phyloP scores from a whole-genome alignment of 352 stramenopile species.

The Globisporangium echinulatum region DNA sequence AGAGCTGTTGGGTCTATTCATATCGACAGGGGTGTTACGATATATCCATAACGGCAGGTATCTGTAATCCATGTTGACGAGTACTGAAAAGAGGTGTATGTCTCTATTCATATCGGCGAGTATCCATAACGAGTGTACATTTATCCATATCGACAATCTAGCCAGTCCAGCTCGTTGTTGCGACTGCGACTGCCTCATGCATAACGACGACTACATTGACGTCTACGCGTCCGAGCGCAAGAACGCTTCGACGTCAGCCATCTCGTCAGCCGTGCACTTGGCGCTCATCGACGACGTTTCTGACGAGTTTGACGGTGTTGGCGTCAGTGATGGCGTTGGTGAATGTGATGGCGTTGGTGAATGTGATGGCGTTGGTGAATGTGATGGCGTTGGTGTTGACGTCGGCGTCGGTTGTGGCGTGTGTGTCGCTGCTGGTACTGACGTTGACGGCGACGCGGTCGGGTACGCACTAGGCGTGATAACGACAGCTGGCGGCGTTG shows the following conservation, averaged over 20 bases:
- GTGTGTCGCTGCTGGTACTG: background rate
- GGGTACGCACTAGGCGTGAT: background rate
- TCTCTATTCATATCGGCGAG: no score
- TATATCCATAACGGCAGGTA: no score
- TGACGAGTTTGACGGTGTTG: background rate
- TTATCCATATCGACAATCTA: no score
- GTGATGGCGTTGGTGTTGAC: background rate
- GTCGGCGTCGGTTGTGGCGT: background rate
- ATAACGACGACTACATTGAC: no score
- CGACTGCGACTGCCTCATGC: no score
- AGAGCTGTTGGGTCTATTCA: background rate
- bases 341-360: background rate
- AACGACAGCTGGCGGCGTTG: background rate
- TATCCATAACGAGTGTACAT: no score
- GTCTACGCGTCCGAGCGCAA: constrained; percentile 8
- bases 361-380: background rate
- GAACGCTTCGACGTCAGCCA: constrained; percentile 13
- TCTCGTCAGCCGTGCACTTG: constrained; percentile 15
- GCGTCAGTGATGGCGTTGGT: background rate
- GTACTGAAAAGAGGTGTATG: no score
- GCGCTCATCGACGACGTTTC: constrained; percentile 2
- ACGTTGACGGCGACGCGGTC: background rate
- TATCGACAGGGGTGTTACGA: background rate
- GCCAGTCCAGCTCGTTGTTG: no score
- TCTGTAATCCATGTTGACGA: no score